These are phyloP conservation scores for Ascochyta lentis DNA, from an alignment of 2,329 filamentous ascomycete species.

Conservation along the genomic window DNA sequence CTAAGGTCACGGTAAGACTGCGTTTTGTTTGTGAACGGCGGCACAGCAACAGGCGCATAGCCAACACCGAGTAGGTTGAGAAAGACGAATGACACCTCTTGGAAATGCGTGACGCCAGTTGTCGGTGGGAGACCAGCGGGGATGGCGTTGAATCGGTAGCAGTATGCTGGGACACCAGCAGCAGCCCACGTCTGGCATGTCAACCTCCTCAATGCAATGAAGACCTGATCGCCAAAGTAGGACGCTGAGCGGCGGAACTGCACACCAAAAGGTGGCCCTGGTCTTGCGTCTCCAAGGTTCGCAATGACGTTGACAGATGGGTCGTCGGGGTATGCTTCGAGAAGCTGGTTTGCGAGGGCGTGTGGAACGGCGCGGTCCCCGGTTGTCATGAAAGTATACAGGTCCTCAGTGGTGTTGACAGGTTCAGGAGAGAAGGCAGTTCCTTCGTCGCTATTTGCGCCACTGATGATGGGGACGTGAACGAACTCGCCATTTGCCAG, in stretches of 20 bases:
- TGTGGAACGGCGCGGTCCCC: slow-evolving; percentile 31
- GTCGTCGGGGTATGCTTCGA: slow-evolving; percentile 41
- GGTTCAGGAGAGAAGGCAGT: slow-evolving; percentile 61
- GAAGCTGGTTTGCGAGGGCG: slow-evolving; percentile 29
- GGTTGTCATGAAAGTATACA: slow-evolving; percentile 52
- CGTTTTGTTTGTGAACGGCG: slow-evolving; percentile 46
- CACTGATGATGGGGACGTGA: slow-evolving; percentile 67
- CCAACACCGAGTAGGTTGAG: slow-evolving; percentile 54
- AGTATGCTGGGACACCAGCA: slow-evolving; percentile 60
- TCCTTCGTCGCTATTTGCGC: slow-evolving; percentile 72
- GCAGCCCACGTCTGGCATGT: slow-evolving; percentile 61
- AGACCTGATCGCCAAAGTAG: slow-evolving; percentile 59
- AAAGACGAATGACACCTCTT: slow-evolving; percentile 58
- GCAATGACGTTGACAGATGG: slow-evolving; percentile 35
- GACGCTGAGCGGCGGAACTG: slow-evolving; percentile 63
- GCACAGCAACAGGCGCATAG: slow-evolving; percentile 44
- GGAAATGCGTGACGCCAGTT: slow-evolving; percentile 61
- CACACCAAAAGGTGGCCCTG: slow-evolving; percentile 31
- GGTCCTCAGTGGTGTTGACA: slow-evolving; percentile 63
- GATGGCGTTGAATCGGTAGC: slow-evolving; percentile 68
- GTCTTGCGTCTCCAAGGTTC: slow-evolving; percentile 27
- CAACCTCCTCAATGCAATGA: slow-evolving; percentile 63
- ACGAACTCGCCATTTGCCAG: slow-evolving; percentile 66
- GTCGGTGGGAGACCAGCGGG: slow-evolving; percentile 53
- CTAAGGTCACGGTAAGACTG: slow-evolving; percentile 49